A percentile compares a stretch with the other conserved stretches of the same genome.
Evolutionary conservation across 495 filamentous ascomycete species (phyloP).

Genomic region (Penicillium turbatum): DNA sequence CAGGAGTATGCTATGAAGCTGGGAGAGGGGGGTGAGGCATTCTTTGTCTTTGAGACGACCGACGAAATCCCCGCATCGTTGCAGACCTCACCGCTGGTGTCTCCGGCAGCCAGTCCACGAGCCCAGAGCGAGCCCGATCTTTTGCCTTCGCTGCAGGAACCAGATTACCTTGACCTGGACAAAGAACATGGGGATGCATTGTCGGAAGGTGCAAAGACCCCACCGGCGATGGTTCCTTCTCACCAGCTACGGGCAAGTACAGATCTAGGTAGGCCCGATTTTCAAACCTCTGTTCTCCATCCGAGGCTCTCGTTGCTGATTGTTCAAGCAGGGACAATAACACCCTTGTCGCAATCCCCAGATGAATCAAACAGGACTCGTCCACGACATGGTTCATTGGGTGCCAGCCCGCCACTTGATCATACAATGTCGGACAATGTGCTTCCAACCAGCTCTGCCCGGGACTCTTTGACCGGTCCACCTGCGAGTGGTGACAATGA

Average conservation of each 20-base stretch:
- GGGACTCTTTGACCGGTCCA: neutral
- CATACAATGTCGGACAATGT: constrained; percentile 50
- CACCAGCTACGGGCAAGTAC: constrained; percentile 44
- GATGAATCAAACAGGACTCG: constrained; percentile 44
- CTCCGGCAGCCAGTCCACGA: constrained; percentile 76
- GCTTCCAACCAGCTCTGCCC: constrained; percentile 26
- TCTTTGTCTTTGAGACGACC: constrained; percentile 96
- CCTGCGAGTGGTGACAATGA: neutral
- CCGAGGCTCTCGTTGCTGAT: constrained; percentile 1
- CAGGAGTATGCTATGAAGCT: constrained; percentile 98
- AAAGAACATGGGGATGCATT: constrained; percentile 19
- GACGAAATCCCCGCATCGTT: constrained; percentile 81
- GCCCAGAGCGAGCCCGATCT: constrained; percentile 51
- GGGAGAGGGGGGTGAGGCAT: constrained; percentile 94
- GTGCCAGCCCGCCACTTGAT: constrained; percentile 40
- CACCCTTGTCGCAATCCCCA: constrained; percentile 61
- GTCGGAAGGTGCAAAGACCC: constrained; percentile 26
- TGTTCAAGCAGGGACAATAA: constrained; percentile 48
- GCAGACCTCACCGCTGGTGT: constrained; percentile 91
- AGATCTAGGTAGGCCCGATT: constrained; percentile 41
- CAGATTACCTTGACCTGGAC: constrained; percentile 75
- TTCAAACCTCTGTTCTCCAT: neutral
- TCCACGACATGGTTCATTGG: constrained; percentile 26
- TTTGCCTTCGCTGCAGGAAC: constrained; percentile 64
- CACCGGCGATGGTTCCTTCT: constrained; percentile 31